Evolutionary conservation across 805 yeast species (phyloP).

Genomic region (Candida silvatica): DNA sequence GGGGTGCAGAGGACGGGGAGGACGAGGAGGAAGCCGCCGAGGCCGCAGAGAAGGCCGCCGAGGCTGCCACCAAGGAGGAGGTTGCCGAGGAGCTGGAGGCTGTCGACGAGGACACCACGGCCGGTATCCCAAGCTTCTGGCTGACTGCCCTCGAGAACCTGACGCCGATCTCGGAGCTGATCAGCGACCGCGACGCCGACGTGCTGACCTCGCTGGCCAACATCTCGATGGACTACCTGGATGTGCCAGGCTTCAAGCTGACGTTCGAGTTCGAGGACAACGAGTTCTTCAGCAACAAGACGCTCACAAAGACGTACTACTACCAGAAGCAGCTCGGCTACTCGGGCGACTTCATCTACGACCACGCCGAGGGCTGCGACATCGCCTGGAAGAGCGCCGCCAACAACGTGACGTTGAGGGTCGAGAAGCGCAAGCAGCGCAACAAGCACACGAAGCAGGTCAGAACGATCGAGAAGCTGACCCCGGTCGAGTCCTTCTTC

Average conservation of each 20-base stretch:
- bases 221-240: slow-evolving; percentile 70
- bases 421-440: slow-evolving; percentile 95
- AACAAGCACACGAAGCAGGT: slow-evolving; percentile 95
- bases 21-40: slow-evolving; percentile 24
- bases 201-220: slow-evolving; percentile 63
- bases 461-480: slow-evolving; percentile 86
- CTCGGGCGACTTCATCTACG: slow-evolving; percentile 93
- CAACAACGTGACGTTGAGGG: slow-evolving; percentile 71
- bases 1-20: slow-evolving; percentile 31
- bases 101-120: slow-evolving; percentile 21
- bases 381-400: slow-evolving; percentile 81
- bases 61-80: slow-evolving; percentile 25
- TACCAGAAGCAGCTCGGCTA: slow-evolving; percentile 92
- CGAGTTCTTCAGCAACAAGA: slow-evolving; percentile 66
- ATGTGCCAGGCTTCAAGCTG: slow-evolving; percentile 81
- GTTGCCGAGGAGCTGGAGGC: slow-evolving; percentile 28
- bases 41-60: slow-evolving; percentile 33
- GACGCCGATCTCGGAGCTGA: slow-evolving; percentile 69
- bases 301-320: slow-evolving; percentile 77
- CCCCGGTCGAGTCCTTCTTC: slow-evolving; percentile 94
- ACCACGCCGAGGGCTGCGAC: slow-evolving; percentile 87
- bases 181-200: slow-evolving; percentile 85
- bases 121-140: slow-evolving; percentile 94
- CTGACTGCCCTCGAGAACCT: slow-evolving; percentile 88
- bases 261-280: slow-evolving; percentile 74